A percentile compares a stretch with the other conserved stretches of the same genome.
phyloP scores from a whole-genome alignment of 495 filamentous ascomycete species.

The Annulohypoxylon nitens region DNA sequence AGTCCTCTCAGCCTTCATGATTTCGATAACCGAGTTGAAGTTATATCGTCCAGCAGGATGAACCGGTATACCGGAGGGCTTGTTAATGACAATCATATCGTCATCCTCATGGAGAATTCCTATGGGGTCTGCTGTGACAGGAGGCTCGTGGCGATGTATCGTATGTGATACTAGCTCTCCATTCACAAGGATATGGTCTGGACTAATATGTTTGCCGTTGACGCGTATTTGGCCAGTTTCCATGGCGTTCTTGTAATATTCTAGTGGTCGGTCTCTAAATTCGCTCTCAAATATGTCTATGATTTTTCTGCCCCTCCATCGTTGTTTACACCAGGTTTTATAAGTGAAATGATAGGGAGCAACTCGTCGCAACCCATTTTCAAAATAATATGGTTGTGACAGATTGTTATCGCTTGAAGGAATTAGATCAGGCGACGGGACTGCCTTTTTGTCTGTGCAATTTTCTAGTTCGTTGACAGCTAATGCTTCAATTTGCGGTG shows the following conservation, averaged over 20 bases:
- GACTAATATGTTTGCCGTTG: conserved; percentile 73
- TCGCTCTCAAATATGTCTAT: conserved; percentile 86
- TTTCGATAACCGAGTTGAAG: conserved; percentile 93
- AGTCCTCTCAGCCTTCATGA: conserved; percentile 83
- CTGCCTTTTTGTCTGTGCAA: not conserved
- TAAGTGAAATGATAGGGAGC: conserved; percentile 94
- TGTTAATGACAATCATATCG: conserved; percentile 94
- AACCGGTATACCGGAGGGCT: conserved; percentile 93
- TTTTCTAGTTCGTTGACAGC: conserved; percentile 15
- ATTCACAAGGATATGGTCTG: conserved; percentile 61
- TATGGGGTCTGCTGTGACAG: conserved; percentile 83
- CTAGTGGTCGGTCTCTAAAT: conserved; percentile 85
- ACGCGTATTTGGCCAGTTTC: conserved; percentile 78
- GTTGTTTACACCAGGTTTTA: conserved; percentile 91
- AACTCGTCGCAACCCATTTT: conserved; percentile 83
- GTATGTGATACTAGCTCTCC: conserved; percentile 91
- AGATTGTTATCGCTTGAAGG: conserved; percentile 73
- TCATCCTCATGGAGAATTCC: conserved; percentile 90
- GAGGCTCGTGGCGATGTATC: conserved; percentile 94
- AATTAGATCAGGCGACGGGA: conserved; percentile 57
- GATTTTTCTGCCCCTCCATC: conserved; percentile 81
- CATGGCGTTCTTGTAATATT: conserved; percentile 91
- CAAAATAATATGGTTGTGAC: conserved; percentile 81
- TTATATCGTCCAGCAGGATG: conserved; percentile 96
- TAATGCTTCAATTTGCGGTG: conserved; percentile 26